Percentiles rank a stretch among this genome's conserved stretches.
Conservation (phyloP, 1,284 basidiomycete species). For the Trametes hirsuta region DNA sequence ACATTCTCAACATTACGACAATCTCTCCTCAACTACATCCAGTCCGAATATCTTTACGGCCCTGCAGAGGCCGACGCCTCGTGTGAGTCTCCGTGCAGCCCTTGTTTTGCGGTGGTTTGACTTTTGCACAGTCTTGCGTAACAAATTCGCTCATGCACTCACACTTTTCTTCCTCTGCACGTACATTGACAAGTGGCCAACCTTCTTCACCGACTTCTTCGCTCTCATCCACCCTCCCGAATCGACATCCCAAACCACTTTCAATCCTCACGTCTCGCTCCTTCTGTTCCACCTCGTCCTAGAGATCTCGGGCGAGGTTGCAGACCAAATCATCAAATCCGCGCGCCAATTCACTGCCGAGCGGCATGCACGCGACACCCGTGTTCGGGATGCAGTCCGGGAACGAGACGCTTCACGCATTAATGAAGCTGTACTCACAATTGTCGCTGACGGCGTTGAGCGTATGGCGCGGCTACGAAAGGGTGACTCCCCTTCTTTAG, state of each 20-base stretch:
- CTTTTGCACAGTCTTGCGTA: conserved; percentile 72
- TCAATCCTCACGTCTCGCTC: conserved; percentile 82
- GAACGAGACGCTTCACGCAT: conserved; percentile 87
- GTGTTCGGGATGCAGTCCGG: conserved; percentile 88
- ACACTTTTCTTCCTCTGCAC: conserved; percentile 93
- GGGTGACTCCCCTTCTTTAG: conserved; percentile 40
- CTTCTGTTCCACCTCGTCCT: conserved; percentile 87
- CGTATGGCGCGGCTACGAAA: conserved; percentile 59
- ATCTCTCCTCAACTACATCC: conserved; percentile 73
- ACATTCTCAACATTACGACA: conserved; percentile 73
- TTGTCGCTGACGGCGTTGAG: conserved; percentile 79
- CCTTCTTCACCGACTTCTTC: conserved; percentile 82
- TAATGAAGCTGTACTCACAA: conserved; percentile 85
- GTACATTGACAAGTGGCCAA: conserved; percentile 83
- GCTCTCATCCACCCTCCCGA: conserved; percentile 67
- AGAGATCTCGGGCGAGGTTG: conserved; percentile 92
- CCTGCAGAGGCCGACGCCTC: conserved; percentile 72
- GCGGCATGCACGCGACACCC: conserved; percentile 79
- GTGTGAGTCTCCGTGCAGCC: conserved; percentile 53
- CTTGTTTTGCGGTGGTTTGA: neutral
- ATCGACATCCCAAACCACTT: conserved; percentile 55
- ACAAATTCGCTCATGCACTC: conserved; percentile 98
- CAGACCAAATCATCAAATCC: conserved; percentile 87
- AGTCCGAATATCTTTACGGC: conserved; percentile 79
- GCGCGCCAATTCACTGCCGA: conserved; percentile 72